Evolutionary conservation across 805 yeast genomes (phyloP).

Genomic region (Nakazawaea wyomingensis): DNA sequence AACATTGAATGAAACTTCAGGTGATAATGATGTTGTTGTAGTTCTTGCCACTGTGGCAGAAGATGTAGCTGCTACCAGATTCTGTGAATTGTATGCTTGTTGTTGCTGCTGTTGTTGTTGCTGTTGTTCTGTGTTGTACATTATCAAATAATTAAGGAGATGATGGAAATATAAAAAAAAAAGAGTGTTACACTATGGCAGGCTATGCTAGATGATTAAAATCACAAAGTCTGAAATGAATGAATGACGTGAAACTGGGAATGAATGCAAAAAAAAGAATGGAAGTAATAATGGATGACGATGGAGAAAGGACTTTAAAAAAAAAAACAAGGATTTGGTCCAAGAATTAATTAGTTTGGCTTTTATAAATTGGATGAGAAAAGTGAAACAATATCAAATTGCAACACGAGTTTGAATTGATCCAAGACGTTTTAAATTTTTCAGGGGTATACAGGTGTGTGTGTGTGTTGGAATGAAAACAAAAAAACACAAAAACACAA

Average conservation of each 20-base stretch:
- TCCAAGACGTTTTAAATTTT: not conserved
- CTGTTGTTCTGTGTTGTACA: not conserved
- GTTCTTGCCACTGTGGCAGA: not conserved
- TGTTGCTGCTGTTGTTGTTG: not conserved
- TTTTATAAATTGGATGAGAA: not conserved
- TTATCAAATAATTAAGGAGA: too few species aligned
- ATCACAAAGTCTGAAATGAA: too few species aligned
- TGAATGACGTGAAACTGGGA: too few species aligned
- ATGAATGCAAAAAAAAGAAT: too few species aligned
- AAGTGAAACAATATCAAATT: not conserved
- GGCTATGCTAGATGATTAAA: too few species aligned
- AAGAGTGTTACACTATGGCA: too few species aligned
- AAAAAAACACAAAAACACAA: not conserved
- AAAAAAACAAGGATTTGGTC: too few species aligned
- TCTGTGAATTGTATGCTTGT: not conserved
- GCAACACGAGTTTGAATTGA: not conserved
- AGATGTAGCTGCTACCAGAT: not conserved
- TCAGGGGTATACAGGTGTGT: constrained; percentile 6
- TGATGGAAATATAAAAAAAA: too few species aligned
- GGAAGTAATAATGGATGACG: too few species aligned
- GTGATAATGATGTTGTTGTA: too few species aligned
- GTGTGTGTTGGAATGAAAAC: not conserved
- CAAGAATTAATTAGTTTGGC: not conserved
- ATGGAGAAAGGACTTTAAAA: too few species aligned
- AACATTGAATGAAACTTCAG: constrained; percentile 59